Evolutionary conservation across 176 grass and related monocot species (phyloP), one percentile per base, ranked within the genome.

Genomic region (Aegilops bicornis): DNA sequence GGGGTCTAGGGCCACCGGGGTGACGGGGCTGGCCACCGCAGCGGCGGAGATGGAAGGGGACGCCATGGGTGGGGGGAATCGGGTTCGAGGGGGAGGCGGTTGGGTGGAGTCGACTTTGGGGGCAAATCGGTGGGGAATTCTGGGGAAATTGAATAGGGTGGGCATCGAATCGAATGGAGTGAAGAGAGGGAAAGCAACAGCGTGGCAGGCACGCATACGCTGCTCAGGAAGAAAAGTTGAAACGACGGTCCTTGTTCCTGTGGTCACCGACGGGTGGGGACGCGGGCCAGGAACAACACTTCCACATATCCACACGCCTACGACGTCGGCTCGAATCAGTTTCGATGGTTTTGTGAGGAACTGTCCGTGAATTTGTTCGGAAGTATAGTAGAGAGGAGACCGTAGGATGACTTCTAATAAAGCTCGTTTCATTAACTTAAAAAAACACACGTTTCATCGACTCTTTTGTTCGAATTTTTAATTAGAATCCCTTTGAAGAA

Each of bases 1-100:
- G 71, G 82, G 17, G 52, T 91, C 86, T 70, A 81, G 86, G 63
- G 64, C 56, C 29, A 79, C 64, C 32, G 84, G 64, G n/a, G 84
- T 31, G 76, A 39, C 54, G 68, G 35, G 31, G 82, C 22, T 75
- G 52, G 76, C 33, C 47, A 7, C n/a, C 16, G 48, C 32, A 14
- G 83, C 74, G 47, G 48, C 84, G 48, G 84, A 54, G 33, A 86
- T 22, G 62, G 84, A 69, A 0, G 75, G 75, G 33, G 84, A 86
- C 73, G 73, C 61, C 83, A 85, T 85, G 61, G 61, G 58, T 1
- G 13, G 8, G 36, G 70, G 6, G 24, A 76, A 77, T 77, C 73
- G 35, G 73, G 20, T 36, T 52, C 17, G 56, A 37, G 33, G 11
- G 60, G 9, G 70, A 48, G 83, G 60, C 60, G 72, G 83, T 77